Percentiles rank a stretch among this genome's conserved stretches.
Evolutionary conservation across 2,329 filamentous ascomycete genomes (phyloP).

Genomic region (Aspergillus fischeri): DNA sequence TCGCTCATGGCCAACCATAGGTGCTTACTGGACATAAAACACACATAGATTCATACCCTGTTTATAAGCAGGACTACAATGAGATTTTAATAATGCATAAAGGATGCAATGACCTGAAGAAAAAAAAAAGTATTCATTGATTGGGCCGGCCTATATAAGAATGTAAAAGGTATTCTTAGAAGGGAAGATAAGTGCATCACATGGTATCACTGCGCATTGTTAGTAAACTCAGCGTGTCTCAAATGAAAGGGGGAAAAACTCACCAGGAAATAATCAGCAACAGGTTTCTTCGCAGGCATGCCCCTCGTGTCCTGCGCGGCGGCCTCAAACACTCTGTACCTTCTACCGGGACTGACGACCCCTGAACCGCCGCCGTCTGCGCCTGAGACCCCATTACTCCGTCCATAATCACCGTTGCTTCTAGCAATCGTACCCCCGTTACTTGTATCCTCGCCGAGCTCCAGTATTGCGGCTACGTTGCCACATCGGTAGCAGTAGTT

Average conservation of each 20-base stretch:
- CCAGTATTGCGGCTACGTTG: slow-evolving; percentile 91
- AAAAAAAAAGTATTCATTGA: not conserved
- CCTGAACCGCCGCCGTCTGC: slow-evolving; percentile 43
- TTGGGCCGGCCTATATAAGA: slow-evolving; percentile 11
- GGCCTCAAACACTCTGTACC: slow-evolving; percentile 94
- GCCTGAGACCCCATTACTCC: slow-evolving; percentile 48
- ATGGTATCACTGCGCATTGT: slow-evolving; percentile 5
- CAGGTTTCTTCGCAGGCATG: slow-evolving; percentile 98
- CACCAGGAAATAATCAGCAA: slow-evolving; percentile 89
- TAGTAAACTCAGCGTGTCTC: not conserved
- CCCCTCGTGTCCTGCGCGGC: slow-evolving; percentile 92
- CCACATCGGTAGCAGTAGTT: slow-evolving; percentile 97
- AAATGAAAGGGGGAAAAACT: slow-evolving; percentile 9
- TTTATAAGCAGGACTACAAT: not conserved
- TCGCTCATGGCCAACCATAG: not conserved
- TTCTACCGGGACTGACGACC: slow-evolving; percentile 69
- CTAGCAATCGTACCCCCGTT: slow-evolving; percentile 66
- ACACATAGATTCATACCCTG: not conserved
- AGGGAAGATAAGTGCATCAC: not conserved
- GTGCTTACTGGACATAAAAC: not conserved
- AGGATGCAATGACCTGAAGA: not conserved
- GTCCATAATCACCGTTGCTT: slow-evolving; percentile 49
- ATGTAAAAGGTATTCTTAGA: slow-evolving; percentile 1
- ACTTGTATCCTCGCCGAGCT: slow-evolving; percentile 82
- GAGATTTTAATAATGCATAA: not conserved